Evolutionary conservation across 441 rosid genomes (phyloP).

Genomic region (Monsonia emarginata): DNA sequence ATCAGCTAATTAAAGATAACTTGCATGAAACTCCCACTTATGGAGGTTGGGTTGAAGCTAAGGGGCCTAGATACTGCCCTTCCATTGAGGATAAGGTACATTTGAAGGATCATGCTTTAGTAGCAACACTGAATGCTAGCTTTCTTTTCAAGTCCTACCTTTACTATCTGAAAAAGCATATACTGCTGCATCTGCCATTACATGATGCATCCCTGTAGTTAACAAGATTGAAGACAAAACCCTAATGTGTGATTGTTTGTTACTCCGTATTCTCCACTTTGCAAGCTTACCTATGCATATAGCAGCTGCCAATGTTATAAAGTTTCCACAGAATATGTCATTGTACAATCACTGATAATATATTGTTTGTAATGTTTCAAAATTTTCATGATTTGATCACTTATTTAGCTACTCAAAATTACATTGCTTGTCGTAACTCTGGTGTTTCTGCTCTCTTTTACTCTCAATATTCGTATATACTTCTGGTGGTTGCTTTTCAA

Average conservation of each 20-base stretch:
- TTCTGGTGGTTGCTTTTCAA: not conserved
- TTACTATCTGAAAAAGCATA: not conserved
- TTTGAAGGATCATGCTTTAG: not conserved
- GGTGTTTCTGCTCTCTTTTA: not conserved
- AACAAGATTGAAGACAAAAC: not conserved
- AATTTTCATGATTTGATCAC: too few species aligned
- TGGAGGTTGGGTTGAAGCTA: conserved; percentile 99
- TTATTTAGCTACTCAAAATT: too few species aligned
- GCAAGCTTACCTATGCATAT: not conserved
- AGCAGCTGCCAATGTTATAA: not conserved
- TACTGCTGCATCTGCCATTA: not conserved
- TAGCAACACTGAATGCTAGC: not conserved
- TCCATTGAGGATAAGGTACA: conserved; percentile 93
- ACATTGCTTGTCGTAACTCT: too few species aligned
- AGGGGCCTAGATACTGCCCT: conserved; percentile 98
- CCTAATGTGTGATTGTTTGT: not conserved
- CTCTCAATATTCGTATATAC: not conserved
- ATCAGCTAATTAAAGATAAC: conserved; percentile 79
- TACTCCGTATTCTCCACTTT: not conserved
- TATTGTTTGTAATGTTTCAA: too few species aligned
- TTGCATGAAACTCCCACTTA: conserved; percentile 97
- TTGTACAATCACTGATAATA: too few species aligned
- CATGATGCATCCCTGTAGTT: not conserved
- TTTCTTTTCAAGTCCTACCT: not conserved
- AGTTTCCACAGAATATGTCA: too few species aligned